phyloP scores from a whole-genome alignment of 768 basidiomycete genomes.

The Pleurotus tuoliensis region DNA sequence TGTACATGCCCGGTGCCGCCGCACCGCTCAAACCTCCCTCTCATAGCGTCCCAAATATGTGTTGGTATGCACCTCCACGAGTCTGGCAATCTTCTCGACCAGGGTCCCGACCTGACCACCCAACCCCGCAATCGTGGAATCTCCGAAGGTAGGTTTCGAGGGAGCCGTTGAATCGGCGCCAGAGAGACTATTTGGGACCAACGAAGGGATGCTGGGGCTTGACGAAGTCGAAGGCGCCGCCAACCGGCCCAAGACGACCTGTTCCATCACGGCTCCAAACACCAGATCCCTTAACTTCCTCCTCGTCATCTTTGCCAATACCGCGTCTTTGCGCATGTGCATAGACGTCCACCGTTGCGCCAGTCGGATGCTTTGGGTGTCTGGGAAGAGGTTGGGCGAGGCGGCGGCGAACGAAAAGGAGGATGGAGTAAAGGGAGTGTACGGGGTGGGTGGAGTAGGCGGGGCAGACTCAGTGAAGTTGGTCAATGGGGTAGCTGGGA shows the following conservation, averaged over 20 bases:
- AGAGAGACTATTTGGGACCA: constrained; percentile 12
- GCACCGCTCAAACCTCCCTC: constrained; percentile 36
- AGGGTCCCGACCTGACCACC: constrained; percentile 65
- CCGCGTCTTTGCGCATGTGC: constrained; percentile 58
- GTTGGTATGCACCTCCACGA: constrained; percentile 71
- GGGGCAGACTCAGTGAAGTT: constrained; percentile 6
- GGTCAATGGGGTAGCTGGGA: neutral
- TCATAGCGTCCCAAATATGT: constrained; percentile 79
- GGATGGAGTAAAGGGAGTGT: constrained; percentile 6
- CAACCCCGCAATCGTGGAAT: constrained; percentile 23
- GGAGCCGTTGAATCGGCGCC: too few relatives aligned
- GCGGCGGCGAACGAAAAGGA: constrained; percentile 14
- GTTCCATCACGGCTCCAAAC: constrained; percentile 49
- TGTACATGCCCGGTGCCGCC: too few relatives aligned
- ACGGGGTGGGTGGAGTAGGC: neutral
- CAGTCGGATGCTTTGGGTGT: constrained; percentile 49
- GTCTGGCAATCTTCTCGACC: constrained; percentile 65
- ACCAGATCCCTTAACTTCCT: constrained; percentile 62
- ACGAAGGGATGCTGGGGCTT: constrained; percentile 21
- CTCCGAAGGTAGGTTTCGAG: too few relatives aligned
- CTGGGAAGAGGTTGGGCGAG: constrained; percentile 32
- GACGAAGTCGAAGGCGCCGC: too few relatives aligned
- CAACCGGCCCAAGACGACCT: neutral
- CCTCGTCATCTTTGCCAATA: constrained; percentile 57
- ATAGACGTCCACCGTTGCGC: constrained; percentile 70